These are phyloP conservation scores for Mycena rosella DNA, from an alignment of 768 basidiomycete species.

Conservation along the genomic window DNA sequence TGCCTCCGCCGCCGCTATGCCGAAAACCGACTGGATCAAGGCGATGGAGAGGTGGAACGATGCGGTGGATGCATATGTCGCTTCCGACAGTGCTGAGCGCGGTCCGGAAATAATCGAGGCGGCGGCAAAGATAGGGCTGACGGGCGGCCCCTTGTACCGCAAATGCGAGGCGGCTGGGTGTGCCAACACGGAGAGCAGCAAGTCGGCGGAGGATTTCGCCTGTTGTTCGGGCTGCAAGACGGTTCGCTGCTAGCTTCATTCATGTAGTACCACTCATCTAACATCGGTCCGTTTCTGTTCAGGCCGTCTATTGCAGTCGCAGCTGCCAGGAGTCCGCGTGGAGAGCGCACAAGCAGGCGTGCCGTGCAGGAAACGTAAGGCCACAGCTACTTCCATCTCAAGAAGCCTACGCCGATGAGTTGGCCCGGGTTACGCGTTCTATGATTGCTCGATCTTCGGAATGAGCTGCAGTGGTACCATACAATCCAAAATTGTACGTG, in stretches of 20 bases:
- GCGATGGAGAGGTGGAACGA: slow-evolving; percentile 4
- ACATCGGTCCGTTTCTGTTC: neutral
- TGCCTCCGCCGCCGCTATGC: neutral
- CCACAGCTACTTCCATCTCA: slow-evolving; percentile 10
- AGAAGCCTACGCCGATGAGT: neutral
- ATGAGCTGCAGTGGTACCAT: too few species aligned
- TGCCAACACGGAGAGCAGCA: neutral
- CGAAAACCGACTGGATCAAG: neutral
- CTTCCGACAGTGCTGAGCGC: neutral
- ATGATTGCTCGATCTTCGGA: too few species aligned
- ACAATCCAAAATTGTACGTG: too few species aligned
- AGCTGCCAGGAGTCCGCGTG: slow-evolving; percentile 6
- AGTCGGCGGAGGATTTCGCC: neutral
- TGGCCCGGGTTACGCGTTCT: too few species aligned
- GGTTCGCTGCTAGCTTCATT: neutral
- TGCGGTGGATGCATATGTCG: slow-evolving; percentile 1
- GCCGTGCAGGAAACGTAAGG: neutral
- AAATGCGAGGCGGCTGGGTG: slow-evolving; percentile 15
- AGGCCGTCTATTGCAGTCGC: slow-evolving; percentile 14
- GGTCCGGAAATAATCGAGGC: slow-evolving; percentile 4
- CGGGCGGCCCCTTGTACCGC: neutral
- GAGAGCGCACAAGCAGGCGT: slow-evolving; percentile 15
- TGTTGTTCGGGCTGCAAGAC: slow-evolving; percentile 9
- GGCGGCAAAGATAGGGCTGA: neutral
- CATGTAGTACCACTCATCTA: too few species aligned